phyloP scores from a whole-genome alignment of 139 green algal genomes.

The Yamagishiella unicocca region DNA sequence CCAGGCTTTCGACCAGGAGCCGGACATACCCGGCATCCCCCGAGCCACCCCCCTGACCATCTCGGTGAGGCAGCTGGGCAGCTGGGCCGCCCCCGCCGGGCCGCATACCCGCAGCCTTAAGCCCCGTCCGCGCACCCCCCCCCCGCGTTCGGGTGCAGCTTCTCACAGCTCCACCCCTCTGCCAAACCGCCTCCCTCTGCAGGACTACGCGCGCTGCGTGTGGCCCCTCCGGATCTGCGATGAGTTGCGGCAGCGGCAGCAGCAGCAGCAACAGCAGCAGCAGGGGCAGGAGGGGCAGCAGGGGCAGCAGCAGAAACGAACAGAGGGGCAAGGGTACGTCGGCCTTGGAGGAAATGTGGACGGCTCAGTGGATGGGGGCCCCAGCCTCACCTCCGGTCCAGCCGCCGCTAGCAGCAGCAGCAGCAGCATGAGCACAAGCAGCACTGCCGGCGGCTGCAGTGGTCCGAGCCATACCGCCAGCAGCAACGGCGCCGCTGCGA shows the following conservation, averaged over 20 bases:
- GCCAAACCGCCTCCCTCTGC: not conserved
- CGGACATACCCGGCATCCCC: constrained; percentile 61
- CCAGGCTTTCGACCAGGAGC: constrained; percentile 67
- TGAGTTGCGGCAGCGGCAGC: not conserved
- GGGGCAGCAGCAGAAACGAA: too few species aligned
- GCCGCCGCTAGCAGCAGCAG: not conserved
- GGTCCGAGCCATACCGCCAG: not conserved
- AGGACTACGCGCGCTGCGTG: constrained; percentile 49
- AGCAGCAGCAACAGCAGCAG: not conserved
- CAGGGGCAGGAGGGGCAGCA: too few species aligned
- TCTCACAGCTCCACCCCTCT: too few species aligned
- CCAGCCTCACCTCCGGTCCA: too few species aligned
- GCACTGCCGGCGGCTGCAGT: not conserved
- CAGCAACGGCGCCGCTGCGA: not conserved
- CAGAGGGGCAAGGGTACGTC: too few species aligned
- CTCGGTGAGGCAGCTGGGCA: constrained; percentile 37
- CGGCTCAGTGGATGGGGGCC: too few species aligned
- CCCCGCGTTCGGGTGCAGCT: too few species aligned
- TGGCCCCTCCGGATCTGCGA: not conserved
- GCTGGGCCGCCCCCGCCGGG: too few species aligned
- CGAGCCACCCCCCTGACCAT: constrained; percentile 46
- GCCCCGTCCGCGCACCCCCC: too few species aligned
- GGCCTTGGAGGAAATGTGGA: too few species aligned
- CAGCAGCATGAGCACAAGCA: not conserved
- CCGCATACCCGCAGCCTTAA: too few species aligned